Evolutionary conservation across 129 eudicot genomes (phyloP), one percentile per base, ranked within the genome.

Genomic region (Saussurea involucrata): DNA sequence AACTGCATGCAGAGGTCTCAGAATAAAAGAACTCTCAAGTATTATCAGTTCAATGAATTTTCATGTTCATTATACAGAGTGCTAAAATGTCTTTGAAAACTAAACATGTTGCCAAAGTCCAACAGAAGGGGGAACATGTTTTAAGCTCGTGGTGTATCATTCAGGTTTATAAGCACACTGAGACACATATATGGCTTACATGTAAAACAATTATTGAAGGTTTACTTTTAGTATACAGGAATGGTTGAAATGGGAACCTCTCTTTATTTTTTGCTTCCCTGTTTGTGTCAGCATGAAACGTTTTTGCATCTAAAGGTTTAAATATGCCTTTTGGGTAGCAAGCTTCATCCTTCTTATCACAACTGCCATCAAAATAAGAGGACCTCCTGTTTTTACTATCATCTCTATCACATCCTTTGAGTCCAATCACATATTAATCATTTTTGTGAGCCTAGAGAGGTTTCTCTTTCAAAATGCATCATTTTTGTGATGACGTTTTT

Each of bases 231-330:
- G 49, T 8, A 68, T 20, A 42, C 1, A 8, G 40, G 49, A 20
- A 68, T 68, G 53, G 72, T 34, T 68, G 55, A 68, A 24, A 68
- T 34, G 28, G 44, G 72, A 36, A 34, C 55, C 31, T 68, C 22
- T 68, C 40, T 68, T 4, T 34, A n/a, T 34, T 34, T 4, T 34
- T 68, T 68, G 1, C 28, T n/a, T 68, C 15, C 25, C 17, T 20
- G 55, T 9, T 34, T 68, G 46, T 68, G 9, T 68, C 34, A 3
- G 29, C 73, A 46, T 69, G 32, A 57, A 21, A 57, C 20, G 2
- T 57, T 57, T 57, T 18, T n/a, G 12, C 25, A 20, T 57, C 64
- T 57, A 21, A 18, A 57, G 27, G 25, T 18, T 57, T 57, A 57
- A 21, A n/a, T 57, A 20, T 20, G 22, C 64, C 64, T 57, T 57